These are phyloP conservation scores for Syncephalis plumigaleata DNA, from an alignment of 371 early-diverging fungal genomes.

Conservation along the genomic window DNA sequence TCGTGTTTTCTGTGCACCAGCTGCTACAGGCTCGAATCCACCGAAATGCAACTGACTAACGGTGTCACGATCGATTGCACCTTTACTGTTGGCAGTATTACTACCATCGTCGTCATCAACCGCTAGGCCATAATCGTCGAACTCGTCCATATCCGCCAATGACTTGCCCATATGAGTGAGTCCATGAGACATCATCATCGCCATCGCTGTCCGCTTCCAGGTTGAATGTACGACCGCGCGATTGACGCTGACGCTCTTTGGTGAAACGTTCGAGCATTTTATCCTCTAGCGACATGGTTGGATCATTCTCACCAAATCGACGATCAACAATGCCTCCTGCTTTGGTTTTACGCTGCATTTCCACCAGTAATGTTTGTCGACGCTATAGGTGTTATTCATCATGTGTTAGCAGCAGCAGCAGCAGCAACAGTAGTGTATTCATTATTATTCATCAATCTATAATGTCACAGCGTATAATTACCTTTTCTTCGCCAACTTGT, in stretches of 20 bases:
- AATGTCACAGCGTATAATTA: too few species aligned
- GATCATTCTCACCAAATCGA: slow-evolving; percentile 88
- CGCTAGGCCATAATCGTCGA: slow-evolving; percentile 44
- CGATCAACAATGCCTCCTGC: slow-evolving; percentile 72
- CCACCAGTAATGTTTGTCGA: slow-evolving; percentile 63
- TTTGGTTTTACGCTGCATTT: slow-evolving; percentile 46
- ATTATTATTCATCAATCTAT: too few species aligned
- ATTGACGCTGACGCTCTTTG: slow-evolving; percentile 47
- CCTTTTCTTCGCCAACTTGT: slow-evolving; percentile 64
- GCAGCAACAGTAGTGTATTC: too few species aligned
- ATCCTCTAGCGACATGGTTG: slow-evolving; percentile 79
- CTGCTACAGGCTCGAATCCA: slow-evolving; percentile 44
- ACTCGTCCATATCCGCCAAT: slow-evolving; percentile 63
- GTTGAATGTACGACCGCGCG: slow-evolving; percentile 39
- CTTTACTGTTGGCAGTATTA: slow-evolving; percentile 8
- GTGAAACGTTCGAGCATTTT: slow-evolving; percentile 89
- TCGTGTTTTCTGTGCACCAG: slow-evolving; percentile 7
- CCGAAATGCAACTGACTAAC: slow-evolving; percentile 75
- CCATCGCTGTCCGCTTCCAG: slow-evolving; percentile 37
- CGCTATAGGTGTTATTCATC: slow-evolving; percentile 22
- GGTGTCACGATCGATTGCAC: slow-evolving; percentile 43
- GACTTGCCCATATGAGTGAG: slow-evolving; percentile 89
- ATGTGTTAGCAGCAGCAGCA: too few species aligned
- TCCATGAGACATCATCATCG: slow-evolving; percentile 6
- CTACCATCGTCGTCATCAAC: slow-evolving; percentile 38